Percentiles rank a stretch among this genome's conserved stretches.
These are phyloP conservation scores for Tylopilus sp. DNA, from an alignment of 1,284 basidiomycete genomes.

Conservation along the genomic window DNA sequence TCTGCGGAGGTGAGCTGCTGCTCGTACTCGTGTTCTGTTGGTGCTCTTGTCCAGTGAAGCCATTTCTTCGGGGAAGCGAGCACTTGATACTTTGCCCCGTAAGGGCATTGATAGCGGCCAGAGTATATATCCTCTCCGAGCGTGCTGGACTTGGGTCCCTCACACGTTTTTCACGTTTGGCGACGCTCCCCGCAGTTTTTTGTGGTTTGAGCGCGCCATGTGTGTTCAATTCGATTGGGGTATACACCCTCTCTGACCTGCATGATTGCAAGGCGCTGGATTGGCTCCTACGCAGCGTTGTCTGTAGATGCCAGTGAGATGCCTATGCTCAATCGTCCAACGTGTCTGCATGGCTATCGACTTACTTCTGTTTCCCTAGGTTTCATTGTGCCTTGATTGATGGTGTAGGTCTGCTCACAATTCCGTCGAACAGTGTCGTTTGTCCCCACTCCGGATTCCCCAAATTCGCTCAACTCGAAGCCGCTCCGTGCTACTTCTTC, in stretches of 20 bases:
- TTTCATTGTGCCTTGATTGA: constrained; percentile 15
- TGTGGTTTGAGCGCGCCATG: constrained; percentile 16
- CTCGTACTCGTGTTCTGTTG: constrained; percentile 14
- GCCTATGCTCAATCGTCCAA: background rate
- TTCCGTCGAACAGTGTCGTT: constrained; percentile 15
- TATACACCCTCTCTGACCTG: constrained; percentile 25
- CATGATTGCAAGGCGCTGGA: constrained; percentile 24
- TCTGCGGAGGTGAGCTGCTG: constrained; percentile 23
- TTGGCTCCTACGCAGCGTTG: constrained; percentile 17
- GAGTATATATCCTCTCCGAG: constrained; percentile 35
- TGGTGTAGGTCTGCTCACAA: constrained; percentile 9
- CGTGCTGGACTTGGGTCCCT: constrained; percentile 27
- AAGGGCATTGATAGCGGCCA: constrained; percentile 33
- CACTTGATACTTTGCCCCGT: constrained; percentile 26
- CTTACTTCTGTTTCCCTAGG: constrained; percentile 25
- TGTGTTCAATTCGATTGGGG: constrained; percentile 21
- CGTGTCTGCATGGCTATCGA: background rate
- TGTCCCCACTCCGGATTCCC: constrained; percentile 20
- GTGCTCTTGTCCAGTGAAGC: constrained; percentile 9
- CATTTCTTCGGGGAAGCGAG: constrained; percentile 22
- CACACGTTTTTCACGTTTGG: constrained; percentile 22
- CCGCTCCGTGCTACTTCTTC: constrained; percentile 45
- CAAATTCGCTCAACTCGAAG: constrained; percentile 21
- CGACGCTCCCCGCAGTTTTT: constrained; percentile 10
- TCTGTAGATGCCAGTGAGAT: constrained; percentile 9